phyloP scores from a whole-genome alignment of 2,329 filamentous ascomycete genomes.

The Cadophora luteo-olivacea region DNA sequence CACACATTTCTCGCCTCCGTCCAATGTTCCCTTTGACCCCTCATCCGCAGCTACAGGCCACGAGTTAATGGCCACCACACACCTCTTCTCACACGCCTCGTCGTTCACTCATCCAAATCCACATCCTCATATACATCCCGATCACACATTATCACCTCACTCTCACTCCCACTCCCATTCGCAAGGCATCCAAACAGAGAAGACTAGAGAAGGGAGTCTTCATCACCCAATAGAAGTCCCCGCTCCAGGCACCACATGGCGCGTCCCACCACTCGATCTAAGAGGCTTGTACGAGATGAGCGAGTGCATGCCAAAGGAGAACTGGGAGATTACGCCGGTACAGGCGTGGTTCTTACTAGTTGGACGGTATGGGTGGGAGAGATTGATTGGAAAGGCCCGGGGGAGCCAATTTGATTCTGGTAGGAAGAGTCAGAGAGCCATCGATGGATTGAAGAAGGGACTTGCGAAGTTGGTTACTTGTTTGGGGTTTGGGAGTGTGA shows the following conservation, averaged over 20 bases:
- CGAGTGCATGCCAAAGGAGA: constrained; percentile 31
- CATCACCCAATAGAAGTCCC: neutral
- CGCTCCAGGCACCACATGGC: constrained; percentile 7
- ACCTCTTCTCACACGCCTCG: constrained; percentile 34
- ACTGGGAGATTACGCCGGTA: constrained; percentile 43
- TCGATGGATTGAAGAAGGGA: constrained; percentile 34
- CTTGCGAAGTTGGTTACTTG: constrained; percentile 35
- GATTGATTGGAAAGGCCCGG: constrained; percentile 2
- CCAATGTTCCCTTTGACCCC: constrained; percentile 27
- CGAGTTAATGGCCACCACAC: constrained; percentile 40
- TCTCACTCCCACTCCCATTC: neutral
- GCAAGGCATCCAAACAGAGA: neutral
- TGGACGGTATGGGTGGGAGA: constrained; percentile 28
- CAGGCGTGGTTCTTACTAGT: constrained; percentile 42
- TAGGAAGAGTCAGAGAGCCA: neutral
- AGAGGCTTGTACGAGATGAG: constrained; percentile 34
- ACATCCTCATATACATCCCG: constrained; percentile 32
- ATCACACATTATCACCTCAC: constrained; percentile 3
- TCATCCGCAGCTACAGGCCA: constrained; percentile 30
- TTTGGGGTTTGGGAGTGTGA: constrained; percentile 41
- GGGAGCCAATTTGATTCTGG: neutral
- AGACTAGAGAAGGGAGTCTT: neutral
- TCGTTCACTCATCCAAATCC: constrained; percentile 8
- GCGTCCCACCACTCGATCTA: constrained; percentile 20
- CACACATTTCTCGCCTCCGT: constrained; percentile 33